phyloP scores from a whole-genome alignment of 805 yeast genomes.

The Saccharomycopsis babjevae region DNA sequence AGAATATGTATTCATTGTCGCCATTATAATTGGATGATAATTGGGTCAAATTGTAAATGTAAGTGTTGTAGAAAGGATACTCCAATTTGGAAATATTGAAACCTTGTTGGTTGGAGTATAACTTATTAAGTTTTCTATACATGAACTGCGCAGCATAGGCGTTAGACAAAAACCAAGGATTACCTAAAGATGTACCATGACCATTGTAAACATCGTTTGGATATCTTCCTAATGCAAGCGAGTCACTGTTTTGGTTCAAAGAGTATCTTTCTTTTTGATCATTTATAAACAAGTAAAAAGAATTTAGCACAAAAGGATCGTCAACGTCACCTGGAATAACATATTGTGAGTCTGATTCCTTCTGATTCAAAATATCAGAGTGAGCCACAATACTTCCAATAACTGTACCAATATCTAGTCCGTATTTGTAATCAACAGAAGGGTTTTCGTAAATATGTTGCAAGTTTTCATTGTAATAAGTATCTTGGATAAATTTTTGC shows the following conservation, averaged over 20 bases:
- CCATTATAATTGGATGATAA: background rate
- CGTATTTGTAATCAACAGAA: constrained; percentile 37
- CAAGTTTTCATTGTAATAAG: constrained; percentile 5
- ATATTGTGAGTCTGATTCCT: constrained; percentile 22
- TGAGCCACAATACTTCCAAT: constrained; percentile 34
- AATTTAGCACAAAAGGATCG: constrained; percentile 48
- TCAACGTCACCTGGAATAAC: constrained; percentile 54
- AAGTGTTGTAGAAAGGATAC: constrained; percentile 27
- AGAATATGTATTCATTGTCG: constrained; percentile 2
- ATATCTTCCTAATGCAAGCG: constrained; percentile 52
- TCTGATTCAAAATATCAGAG: constrained; percentile 28
- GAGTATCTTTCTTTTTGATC: constrained; percentile 74
- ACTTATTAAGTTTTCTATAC: constrained; percentile 42
- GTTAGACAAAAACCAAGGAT: constrained; percentile 75
- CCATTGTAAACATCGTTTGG: constrained; percentile 74
- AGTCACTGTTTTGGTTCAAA: constrained; percentile 45
- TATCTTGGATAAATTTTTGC: constrained; percentile 10
- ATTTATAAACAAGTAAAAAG: constrained; percentile 49
- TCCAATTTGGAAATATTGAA: constrained; percentile 30
- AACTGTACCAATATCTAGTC: constrained; percentile 71
- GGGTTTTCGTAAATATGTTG: constrained; percentile 16
- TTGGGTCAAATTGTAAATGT: constrained; percentile 20
- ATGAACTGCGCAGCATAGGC: constrained; percentile 57
- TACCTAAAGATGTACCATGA: constrained; percentile 51
- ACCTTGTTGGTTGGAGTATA: constrained; percentile 32